These are phyloP conservation scores for Heracleum sosnowskyi DNA, from an alignment of 129 eudicot species.

Conservation along the genomic window DNA sequence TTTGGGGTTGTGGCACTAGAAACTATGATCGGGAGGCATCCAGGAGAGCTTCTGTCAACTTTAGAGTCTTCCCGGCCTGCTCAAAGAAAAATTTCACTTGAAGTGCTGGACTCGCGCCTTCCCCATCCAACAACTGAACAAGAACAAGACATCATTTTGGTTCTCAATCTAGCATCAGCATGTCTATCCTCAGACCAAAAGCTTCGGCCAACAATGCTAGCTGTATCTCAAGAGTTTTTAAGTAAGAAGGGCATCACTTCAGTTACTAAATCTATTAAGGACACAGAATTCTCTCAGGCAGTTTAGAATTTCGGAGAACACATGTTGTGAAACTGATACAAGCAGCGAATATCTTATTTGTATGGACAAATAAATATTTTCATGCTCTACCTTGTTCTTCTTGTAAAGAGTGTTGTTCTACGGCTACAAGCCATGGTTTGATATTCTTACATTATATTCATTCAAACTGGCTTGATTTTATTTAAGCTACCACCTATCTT, in stretches of 20 bases:
- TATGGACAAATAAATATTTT: neutral
- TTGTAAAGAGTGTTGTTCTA: neutral
- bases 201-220: constrained; percentile 10
- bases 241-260: neutral
- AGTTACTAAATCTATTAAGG: neutral
- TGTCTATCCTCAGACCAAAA: neutral
- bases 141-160: neutral
- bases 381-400: neutral
- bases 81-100: neutral
- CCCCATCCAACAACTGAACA: constrained; percentile 1
- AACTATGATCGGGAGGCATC: constrained; percentile 1
- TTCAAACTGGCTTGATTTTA: neutral
- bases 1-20: constrained; percentile 2
- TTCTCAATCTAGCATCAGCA: constrained; percentile 1
- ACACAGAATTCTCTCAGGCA: neutral
- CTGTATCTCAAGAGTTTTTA: neutral
- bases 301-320: neutral
- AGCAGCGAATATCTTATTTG: neutral
- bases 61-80: neutral
- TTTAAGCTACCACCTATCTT: too few species aligned
- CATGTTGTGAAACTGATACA: neutral
- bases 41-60: constrained; percentile 8
- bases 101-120: constrained; percentile 2
- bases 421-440: neutral
- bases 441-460: neutral